Conservation (phyloP, 208 protist genomes). For the Trypanosoma caninum region DNA sequence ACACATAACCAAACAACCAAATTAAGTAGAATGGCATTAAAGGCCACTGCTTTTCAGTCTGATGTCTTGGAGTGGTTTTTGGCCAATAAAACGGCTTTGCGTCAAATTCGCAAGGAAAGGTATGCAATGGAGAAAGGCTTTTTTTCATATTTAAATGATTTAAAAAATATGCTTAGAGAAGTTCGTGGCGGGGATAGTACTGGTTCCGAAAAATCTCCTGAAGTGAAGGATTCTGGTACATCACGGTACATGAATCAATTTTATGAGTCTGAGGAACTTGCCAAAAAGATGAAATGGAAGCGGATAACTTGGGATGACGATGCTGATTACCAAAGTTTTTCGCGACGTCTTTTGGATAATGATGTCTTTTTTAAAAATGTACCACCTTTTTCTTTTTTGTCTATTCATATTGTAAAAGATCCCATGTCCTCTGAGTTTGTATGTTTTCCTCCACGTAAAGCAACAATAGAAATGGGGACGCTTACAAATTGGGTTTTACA, state of each 20-base stretch:
- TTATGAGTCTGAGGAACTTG: slow-evolving; percentile 88
- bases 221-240: slow-evolving; percentile 22
- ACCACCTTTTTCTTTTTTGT: slow-evolving; percentile 88
- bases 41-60: slow-evolving; percentile 37
- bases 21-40: slow-evolving; percentile 11
- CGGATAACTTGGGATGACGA: slow-evolving; percentile 89
- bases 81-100: slow-evolving; percentile 33
- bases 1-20: too few species aligned
- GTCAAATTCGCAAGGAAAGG: slow-evolving; percentile 41
- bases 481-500: slow-evolving; percentile 78
- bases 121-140: slow-evolving; percentile 81
- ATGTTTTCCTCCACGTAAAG: slow-evolving; percentile 35
- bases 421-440: slow-evolving; percentile 38
- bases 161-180: slow-evolving; percentile 35
- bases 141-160: slow-evolving; percentile 59
- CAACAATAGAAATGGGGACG: slow-evolving; percentile 48
- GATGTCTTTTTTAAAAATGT: slow-evolving; percentile 77
- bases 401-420: slow-evolving; percentile 84
- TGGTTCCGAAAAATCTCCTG: slow-evolving; percentile 14
- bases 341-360: slow-evolving; percentile 82
- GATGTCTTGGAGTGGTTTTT: slow-evolving; percentile 74
- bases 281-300: slow-evolving; percentile 92
- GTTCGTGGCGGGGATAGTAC: slow-evolving; percentile 13
- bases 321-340: slow-evolving; percentile 84
- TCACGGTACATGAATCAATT: slow-evolving; percentile 66